Evolutionary conservation across 345 rosid genomes (phyloP).

Genomic region (Gossypium stocksii): DNA sequence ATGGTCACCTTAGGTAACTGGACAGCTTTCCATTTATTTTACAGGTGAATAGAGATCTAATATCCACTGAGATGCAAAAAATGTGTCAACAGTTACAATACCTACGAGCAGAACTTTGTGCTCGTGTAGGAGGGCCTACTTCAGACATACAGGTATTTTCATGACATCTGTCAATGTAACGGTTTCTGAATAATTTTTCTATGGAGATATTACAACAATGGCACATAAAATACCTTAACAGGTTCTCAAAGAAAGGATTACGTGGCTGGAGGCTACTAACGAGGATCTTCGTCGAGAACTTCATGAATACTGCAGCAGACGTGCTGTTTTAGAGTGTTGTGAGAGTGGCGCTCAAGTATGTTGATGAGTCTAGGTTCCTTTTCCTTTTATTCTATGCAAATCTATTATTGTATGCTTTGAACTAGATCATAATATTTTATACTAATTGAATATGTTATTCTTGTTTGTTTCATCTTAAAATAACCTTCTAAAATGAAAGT

Average conservation of each 20-base stretch:
- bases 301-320: constrained; percentile 61
- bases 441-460: constrained; percentile 7
- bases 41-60: constrained; percentile 70
- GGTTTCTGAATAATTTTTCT: constrained; percentile 3
- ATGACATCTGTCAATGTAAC: constrained; percentile 13
- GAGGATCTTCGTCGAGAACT: constrained; percentile 67
- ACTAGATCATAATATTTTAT: constrained; percentile 7
- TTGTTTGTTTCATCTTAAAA: constrained; percentile 11
- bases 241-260: constrained; percentile 61
- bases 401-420: background rate
- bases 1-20: background rate
- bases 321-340: constrained; percentile 38
- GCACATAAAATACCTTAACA: constrained; percentile 17
- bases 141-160: constrained; percentile 48
- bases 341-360: constrained; percentile 53
- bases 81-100: constrained; percentile 64
- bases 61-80: constrained; percentile 64
- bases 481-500: background rate
- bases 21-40: constrained; percentile 11
- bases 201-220: background rate
- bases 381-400: background rate
- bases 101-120: constrained; percentile 64
- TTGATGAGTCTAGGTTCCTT: background rate
- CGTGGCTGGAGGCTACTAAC: constrained; percentile 66
- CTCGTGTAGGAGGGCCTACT: constrained; percentile 44